Evolutionary conservation across 371 early-diverging fungal genomes (phyloP), one percentile per base, ranked within the genome.

Genomic region (Mucor lusitanicus): DNA sequence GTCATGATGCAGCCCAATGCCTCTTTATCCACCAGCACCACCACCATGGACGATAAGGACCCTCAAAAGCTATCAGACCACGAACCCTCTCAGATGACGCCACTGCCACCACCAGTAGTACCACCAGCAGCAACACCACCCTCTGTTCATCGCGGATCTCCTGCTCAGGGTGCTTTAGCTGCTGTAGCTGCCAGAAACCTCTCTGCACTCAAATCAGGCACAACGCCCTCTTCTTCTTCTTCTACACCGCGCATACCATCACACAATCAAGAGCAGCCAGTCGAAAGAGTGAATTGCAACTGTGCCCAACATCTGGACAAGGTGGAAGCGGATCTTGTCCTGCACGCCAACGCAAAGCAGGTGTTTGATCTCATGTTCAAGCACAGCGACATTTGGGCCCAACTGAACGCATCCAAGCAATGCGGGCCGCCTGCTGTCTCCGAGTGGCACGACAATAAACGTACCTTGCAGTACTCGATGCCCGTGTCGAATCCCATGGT

Each of bases 241-340:
- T 19, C 61, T 40, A 61, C 61, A 11, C 21, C 44, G 3, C 27
- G 21, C 19, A 33, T 30, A 3, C 19, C n/a, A 25, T 37, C 13
- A n/a, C 32, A 23, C 7, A 21, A 30, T 1, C 6, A 54, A 12
- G n/a, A 28, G 1, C 27, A 59, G 30, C 30, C 54, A 60, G 19
- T 88, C 91, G 75, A 69, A 0, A 84, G 83, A n/a, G 83, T 85
- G 0, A 19, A 63, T 2, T 92, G 93, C 59, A 78, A 78, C 9
- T 92, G 93, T 67, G 74, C 83, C 30, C 86, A 84, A 27, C 93
- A 92, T 76, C 63, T 87, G 17, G 93, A 92, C 27, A 86, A 86
- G 61, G 65, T 73, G 11, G 88, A 87, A 35, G 62, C 78, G 3
- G 85, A 90, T 12, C 61, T 84, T 9, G 71, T 70, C 3, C 65